These are phyloP conservation scores for Scopulariopsis brevicaulis DNA, from an alignment of 2,329 filamentous ascomycete species.

Conservation along the genomic window DNA sequence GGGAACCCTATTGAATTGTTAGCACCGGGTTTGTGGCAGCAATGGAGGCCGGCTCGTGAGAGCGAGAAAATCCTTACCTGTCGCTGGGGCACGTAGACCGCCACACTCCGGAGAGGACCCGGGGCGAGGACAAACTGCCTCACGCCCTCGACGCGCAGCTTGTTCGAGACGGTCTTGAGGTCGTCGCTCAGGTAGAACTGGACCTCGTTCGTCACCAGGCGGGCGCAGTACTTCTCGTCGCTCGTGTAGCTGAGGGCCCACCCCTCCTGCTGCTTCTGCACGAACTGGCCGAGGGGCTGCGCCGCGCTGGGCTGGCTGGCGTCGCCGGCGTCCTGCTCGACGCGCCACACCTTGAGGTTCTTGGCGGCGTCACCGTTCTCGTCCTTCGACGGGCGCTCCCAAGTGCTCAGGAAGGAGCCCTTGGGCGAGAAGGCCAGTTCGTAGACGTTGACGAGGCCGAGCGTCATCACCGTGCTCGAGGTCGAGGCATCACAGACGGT, in stretches of 20 bases:
- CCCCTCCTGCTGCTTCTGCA: conserved; percentile 89
- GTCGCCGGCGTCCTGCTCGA: conserved; percentile 52
- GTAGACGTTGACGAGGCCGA: conserved; percentile 76
- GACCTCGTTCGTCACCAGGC: conserved; percentile 91
- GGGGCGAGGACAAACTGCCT: conserved; percentile 82
- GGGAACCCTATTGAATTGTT: conserved; percentile 56
- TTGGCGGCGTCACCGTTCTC: conserved; percentile 32
- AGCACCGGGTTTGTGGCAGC: background rate
- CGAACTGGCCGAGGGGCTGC: conserved; percentile 74
- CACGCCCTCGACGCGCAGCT: conserved; percentile 84
- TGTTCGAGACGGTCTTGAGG: conserved; percentile 84
- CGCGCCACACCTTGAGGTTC: conserved; percentile 95
- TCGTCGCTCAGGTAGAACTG: conserved; percentile 92
- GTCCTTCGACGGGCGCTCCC: conserved; percentile 89
- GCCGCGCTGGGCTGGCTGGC: conserved; percentile 31
- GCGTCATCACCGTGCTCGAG: conserved; percentile 61
- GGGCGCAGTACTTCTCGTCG: conserved; percentile 88
- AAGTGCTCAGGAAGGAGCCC: conserved; percentile 90
- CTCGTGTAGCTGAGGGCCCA: conserved; percentile 97
- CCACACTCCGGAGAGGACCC: conserved; percentile 81
- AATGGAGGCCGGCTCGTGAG: background rate
- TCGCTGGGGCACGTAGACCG: conserved; percentile 89
- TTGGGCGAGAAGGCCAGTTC: conserved; percentile 90
- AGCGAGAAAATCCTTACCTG: conserved; percentile 50
- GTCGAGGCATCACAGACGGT: conserved; percentile 71